Base-by-base conservation (phyloP, 2,329 filamentous ascomycete genomes). In the Penicillium glabrum region DNA sequence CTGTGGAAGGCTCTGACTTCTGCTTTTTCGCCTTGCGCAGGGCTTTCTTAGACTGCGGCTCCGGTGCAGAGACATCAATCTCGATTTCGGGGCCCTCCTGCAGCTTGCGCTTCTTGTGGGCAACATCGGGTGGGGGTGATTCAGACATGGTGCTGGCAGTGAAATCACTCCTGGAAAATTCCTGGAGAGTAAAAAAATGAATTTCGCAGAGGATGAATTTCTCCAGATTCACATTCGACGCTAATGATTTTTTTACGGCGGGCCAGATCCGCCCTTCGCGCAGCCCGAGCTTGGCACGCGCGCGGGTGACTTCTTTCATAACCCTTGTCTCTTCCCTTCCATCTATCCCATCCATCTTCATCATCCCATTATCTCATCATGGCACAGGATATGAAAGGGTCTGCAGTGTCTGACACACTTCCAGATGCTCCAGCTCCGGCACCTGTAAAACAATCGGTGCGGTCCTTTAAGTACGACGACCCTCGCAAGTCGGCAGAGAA, bases 41-140 rank as follows among this genome's bases (percentile, higher is more conserved):
- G 60, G 91, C 92, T 72, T 95, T 96, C 76, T 98, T 99, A 33
- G 95, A 98, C 1, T 91, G 91, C 21, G 95, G 95, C 71, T 98
- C 93, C 26, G 95, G 95, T n/a, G 90, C 87, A 62, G 80, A 82
- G 61, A 99, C 79, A 73, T 99, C 91, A 71, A 99, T 92, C 74
- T 96, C 91, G 69, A 99, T 89, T 68, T 93, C 89, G 24, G 72
- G 59, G 37, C 69, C 72, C 19, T 77, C 77, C 49, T 71, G 66
- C 37, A 86, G 79, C 76, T 93, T 95, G 75, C 90, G 89, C 79
- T 96, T 91, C 71, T 83, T 89, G 44, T 71, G 63, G 39, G 58
- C 66, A 45, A 61, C 60, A 58, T 72, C 68, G 29, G 62, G 58
- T 24, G 66, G n/a, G 8, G 39, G 39, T 27, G 66, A 46, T 44